phyloP scores from a whole-genome alignment of 2,329 filamentous ascomycete species.

The Xylariaceae sp. region DNA sequence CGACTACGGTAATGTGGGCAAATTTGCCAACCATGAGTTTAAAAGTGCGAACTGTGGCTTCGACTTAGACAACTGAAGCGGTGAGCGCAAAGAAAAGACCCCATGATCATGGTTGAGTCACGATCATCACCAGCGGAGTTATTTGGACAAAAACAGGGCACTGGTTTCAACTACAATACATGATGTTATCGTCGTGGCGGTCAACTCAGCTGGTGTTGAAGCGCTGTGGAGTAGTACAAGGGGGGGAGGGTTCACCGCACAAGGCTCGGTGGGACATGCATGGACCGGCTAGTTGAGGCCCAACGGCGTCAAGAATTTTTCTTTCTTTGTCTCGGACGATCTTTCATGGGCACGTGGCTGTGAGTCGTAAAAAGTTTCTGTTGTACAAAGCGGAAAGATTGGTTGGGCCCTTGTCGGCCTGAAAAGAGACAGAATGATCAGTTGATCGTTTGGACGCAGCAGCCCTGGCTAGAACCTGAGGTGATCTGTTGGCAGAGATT shows the following conservation, averaged over 20 bases:
- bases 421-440: too few relatives aligned
- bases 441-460: too few relatives aligned
- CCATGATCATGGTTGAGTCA: background rate
- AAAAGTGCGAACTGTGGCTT: background rate
- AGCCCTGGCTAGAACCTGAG: too few relatives aligned
- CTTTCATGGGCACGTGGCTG: slow-evolving; percentile 14
- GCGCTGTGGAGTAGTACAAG: slow-evolving; percentile 6
- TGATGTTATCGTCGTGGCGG: slow-evolving; percentile 10
- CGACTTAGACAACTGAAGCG: background rate
- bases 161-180: slow-evolving; percentile 5
- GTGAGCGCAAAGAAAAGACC: background rate
- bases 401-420: background rate
- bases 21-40: slow-evolving; percentile 2
- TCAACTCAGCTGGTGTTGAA: background rate
- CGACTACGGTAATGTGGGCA: too few relatives aligned
- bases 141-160: slow-evolving; percentile 4
- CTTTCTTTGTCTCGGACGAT: too few relatives aligned
- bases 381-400: background rate
- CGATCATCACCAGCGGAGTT: background rate
- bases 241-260: background rate
- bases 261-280: too few relatives aligned
- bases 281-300: too few relatives aligned
- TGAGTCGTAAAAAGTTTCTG: background rate
- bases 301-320: too few relatives aligned
- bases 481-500: too few relatives aligned